Base-by-base conservation (phyloP, 2,329 filamentous ascomycete species). In the Aspergillus alliaceus region DNA sequence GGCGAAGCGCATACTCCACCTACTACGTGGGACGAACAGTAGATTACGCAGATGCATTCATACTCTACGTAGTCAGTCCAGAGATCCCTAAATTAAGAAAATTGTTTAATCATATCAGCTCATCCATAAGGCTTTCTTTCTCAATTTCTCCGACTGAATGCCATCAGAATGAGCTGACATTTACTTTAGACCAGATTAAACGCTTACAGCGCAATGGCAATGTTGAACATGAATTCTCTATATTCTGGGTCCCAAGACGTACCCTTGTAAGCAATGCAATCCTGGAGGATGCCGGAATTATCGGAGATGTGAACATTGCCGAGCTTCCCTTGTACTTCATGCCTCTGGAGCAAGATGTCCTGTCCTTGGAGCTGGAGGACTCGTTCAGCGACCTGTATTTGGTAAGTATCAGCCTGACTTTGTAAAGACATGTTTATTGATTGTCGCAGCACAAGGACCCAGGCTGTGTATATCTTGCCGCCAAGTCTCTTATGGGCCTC, bases 191-290 rank as follows among this genome's bases (percentile, higher is more conserved):
- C 66, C 92, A 98, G 79, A 92, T 98, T 67, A 93, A 93, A 74
- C 88, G 90, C 59, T 82, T 98, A 57, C 91, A 93, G 68, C 89
- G 89, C 69, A 91, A 95, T 74, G 93, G 90, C 71, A 89, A 91
- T 69, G 90, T 88, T 47, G 90, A 92, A 64, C 95, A 99, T 83
- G 93, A 99, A 67, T 96, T 98, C 72, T 93, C 93, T 61, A 89
- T 99, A 66, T 93, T 97, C 72, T 98, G 95, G 90, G 90, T 96
- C 40, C 93, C 96, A 6, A 87, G 95, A 57, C 89, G 95, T 60
- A 98, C 95, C 4, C 81, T 96, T 54, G 89, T 98, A 54, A 95
- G 91, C 65, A 92, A 98, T 72, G 88, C 92, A 71, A 84, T 98
- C 49, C 82, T 99, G 37, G 95, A 99, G 75, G 92, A 96, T 70